Evolutionary conservation across 1,139 yeast species (phyloP), one percentile per base, ranked within the genome.

Genomic region (Sugiyamaella grinbergsii): DNA sequence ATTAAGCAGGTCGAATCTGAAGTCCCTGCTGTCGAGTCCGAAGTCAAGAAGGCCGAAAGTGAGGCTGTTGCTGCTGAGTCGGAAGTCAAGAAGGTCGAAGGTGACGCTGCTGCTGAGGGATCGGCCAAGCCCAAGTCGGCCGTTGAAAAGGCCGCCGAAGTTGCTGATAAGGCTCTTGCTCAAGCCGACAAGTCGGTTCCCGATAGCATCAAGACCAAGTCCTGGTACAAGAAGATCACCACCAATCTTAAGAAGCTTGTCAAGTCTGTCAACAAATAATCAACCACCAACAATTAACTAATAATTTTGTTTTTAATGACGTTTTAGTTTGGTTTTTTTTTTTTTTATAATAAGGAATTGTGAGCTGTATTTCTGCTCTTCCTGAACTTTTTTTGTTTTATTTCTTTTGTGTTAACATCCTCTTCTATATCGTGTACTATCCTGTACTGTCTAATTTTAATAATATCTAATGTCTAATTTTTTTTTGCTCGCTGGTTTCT

Each of bases 161-260:
- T 46, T 36, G 63, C 47, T 42, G 59, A 53, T 36, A 53, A 57
- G 49, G 62, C 54, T 26, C 33, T 36, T 19, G 22, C 26, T 28
- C 31, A 33, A 7, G 58, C 51, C 20, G 52, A 50, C 39, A 51
- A 51, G 36, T 31, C 47, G 15, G 24, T 43, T 15, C 60, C 66
- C 39, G 63, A 58, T 22, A 50, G 55, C 15, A 56, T 58, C 52
- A 62, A 76, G 71, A 78, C 77, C 76, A 73, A 72, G 62, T 73
- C 74, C 56, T 69, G 77, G 64, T 72, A 77, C 70, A 79, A 77
- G 74, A 79, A 73, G 67, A 66, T 77, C 52, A 62, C 76, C 56
- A 65, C 69, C 58, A 77, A 74, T 65, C 71, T 80, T 64, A 79
- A 76, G 73, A 74, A 75, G 66, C 65, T 75, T 40, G 64, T 67